Percentiles rank a stretch among this genome's conserved stretches.
phyloP scores from a whole-genome alignment of 1,284 basidiomycete genomes.

The Rhodotorula sp. region DNA sequence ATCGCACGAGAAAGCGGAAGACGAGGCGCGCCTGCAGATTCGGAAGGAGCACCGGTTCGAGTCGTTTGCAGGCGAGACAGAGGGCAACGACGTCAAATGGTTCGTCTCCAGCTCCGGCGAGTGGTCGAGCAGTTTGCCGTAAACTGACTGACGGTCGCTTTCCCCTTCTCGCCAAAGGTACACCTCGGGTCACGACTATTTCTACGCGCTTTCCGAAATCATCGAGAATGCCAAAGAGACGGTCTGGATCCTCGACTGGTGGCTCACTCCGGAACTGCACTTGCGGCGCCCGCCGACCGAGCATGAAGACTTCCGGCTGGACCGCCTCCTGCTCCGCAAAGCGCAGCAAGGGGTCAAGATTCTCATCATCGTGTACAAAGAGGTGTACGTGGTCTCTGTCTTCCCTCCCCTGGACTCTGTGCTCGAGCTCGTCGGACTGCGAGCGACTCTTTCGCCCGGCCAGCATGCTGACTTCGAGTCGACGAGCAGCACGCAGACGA shows the following conservation, averaged over 20 bases:
- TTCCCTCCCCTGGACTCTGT: too few relatives aligned
- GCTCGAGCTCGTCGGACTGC: neutral
- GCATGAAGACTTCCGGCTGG: conserved; percentile 80
- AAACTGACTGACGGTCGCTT: too few relatives aligned
- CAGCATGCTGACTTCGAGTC: neutral
- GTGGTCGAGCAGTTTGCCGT: too few relatives aligned
- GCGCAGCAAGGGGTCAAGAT: conserved; percentile 86
- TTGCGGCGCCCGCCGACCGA: conserved; percentile 82
- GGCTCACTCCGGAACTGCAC: conserved; percentile 86
- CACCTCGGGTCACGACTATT: conserved; percentile 62
- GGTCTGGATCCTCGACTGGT: conserved; percentile 55
- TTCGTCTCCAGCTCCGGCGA: conserved; percentile 47
- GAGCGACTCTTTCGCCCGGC: too few relatives aligned
- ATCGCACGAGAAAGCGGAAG: conserved; percentile 53
- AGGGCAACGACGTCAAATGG: conserved; percentile 81
- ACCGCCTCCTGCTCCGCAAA: conserved; percentile 77
- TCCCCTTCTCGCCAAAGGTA: neutral
- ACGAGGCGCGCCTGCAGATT: conserved; percentile 15
- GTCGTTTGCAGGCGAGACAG: conserved; percentile 72
- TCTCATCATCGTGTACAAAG: conserved; percentile 70
- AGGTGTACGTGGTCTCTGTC: conserved; percentile 45
- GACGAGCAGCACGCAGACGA: conserved; percentile 64
- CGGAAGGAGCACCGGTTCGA: conserved; percentile 68
- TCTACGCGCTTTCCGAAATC: conserved; percentile 79
- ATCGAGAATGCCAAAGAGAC: conserved; percentile 60